phyloP scores from a whole-genome alignment of 805 yeast genomes.

The Candida dendrica region DNA sequence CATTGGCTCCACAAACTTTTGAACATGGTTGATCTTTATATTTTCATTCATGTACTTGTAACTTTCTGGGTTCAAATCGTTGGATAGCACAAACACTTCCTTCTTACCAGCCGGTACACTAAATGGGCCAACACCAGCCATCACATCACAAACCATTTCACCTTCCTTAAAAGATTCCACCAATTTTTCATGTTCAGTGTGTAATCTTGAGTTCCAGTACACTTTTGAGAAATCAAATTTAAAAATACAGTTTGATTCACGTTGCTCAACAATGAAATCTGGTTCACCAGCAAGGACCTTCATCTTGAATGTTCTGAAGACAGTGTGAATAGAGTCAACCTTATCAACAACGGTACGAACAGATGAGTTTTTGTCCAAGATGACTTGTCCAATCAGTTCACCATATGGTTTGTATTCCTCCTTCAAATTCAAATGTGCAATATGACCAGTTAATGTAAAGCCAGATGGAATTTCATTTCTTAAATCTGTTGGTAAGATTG shows the following conservation, averaged over 20 bases:
- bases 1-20: constrained; percentile 47
- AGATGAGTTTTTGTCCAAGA: constrained; percentile 70
- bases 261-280: constrained; percentile 73
- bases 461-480: constrained; percentile 80
- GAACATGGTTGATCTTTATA: constrained; percentile 55
- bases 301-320: constrained; percentile 90
- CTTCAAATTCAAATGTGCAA: constrained; percentile 85
- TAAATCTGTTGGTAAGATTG: constrained; percentile 68
- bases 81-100: constrained; percentile 74
- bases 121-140: constrained; percentile 99
- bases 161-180: constrained; percentile 52
- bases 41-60: constrained; percentile 64
- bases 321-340: constrained; percentile 76
- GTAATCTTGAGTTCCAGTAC: constrained; percentile 94
- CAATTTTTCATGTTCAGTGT: constrained; percentile 86
- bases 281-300: constrained; percentile 84
- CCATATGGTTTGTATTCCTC: constrained; percentile 83
- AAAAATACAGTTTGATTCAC: constrained; percentile 80
- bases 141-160: constrained; percentile 84
- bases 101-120: constrained; percentile 93
- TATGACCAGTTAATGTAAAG: constrained; percentile 88
- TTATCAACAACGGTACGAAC: constrained; percentile 89
- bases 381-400: constrained; percentile 76
- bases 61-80: constrained; percentile 88
- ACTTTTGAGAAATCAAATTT: constrained; percentile 87